Conservation (phyloP, 345 rosid genomes). For the Euclidium syriacum region DNA sequence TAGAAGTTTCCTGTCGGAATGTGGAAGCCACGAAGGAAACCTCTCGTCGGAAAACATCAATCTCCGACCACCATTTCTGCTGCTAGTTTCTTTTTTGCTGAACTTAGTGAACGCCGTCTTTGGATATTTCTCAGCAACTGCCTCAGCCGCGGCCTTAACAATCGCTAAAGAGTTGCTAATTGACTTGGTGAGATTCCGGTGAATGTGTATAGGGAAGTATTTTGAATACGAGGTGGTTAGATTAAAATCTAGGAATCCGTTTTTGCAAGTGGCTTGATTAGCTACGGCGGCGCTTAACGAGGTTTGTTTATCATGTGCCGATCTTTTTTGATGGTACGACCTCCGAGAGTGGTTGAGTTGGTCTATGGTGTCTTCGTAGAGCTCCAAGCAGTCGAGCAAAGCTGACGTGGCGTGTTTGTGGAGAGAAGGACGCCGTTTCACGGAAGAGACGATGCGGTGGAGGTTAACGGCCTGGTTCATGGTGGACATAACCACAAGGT, state of each 20-base stretch:
- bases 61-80: conserved; percentile 34
- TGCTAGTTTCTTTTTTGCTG: background rate
- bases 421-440: conserved; percentile 37
- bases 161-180: conserved; percentile 72
- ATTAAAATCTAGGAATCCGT: conserved; percentile 65
- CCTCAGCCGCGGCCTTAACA: conserved; percentile 32
- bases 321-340: conserved; percentile 13
- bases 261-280: conserved; percentile 64
- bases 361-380: conserved; percentile 48
- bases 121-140: conserved; percentile 12
- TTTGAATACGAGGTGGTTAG: conserved; percentile 33
- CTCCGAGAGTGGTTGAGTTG: conserved; percentile 50
- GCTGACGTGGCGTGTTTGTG: conserved; percentile 47
- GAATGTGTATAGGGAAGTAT: conserved; percentile 29
- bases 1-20: conserved; percentile 54
- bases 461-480: conserved; percentile 48
- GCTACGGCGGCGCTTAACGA: conserved; percentile 76
- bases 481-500: conserved; percentile 45
- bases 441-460: conserved; percentile 37
- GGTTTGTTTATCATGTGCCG: conserved; percentile 47
- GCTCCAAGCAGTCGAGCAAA: conserved; percentile 59
- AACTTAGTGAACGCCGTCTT: conserved; percentile 2
- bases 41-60: conserved; percentile 31
- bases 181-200: conserved; percentile 53
- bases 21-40: conserved; percentile 67